phyloP scores from a whole-genome alignment of 257 asterid genomes.

The Parsonsia alboflavescens region DNA sequence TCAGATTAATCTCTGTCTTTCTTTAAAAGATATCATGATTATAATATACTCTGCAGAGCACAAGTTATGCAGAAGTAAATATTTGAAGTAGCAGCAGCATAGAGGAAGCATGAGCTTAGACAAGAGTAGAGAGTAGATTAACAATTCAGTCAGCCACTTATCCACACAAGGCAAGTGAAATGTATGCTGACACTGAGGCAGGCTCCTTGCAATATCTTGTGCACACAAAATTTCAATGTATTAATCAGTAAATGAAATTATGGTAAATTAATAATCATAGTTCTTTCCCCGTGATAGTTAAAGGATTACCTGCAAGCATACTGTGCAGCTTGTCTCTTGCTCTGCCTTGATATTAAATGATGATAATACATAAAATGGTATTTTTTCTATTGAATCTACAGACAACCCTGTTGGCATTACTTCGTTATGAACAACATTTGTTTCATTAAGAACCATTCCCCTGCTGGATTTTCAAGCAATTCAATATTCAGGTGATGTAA shows the following conservation, averaged over 20 bases:
- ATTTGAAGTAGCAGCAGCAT: background rate
- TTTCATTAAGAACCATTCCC: slow-evolving; percentile 5
- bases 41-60: background rate
- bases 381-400: slow-evolving; percentile 15
- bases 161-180: slow-evolving; percentile 28
- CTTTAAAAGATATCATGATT: background rate
- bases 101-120: background rate
- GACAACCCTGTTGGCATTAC: slow-evolving; percentile 17
- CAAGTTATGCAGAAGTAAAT: background rate
- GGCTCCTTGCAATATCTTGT: slow-evolving; percentile 26
- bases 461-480: slow-evolving; percentile 5
- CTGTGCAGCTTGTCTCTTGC: slow-evolving; percentile 18
- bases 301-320: slow-evolving; percentile 23
- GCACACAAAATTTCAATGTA: background rate
- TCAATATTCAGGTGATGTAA: background rate
- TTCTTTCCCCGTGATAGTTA: background rate
- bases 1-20: background rate
- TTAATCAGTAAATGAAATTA: background rate
- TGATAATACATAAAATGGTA: slow-evolving; percentile 19
- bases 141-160: slow-evolving; percentile 18
- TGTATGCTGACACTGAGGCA: slow-evolving; percentile 27
- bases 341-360: slow-evolving; percentile 9
- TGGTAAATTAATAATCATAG: background rate
- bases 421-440: background rate
- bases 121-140: background rate